Percentiles rank a stretch among this genome's conserved stretches.
Conservation (phyloP, 441 rosid genomes). For the Lepidium campestre region DNA sequence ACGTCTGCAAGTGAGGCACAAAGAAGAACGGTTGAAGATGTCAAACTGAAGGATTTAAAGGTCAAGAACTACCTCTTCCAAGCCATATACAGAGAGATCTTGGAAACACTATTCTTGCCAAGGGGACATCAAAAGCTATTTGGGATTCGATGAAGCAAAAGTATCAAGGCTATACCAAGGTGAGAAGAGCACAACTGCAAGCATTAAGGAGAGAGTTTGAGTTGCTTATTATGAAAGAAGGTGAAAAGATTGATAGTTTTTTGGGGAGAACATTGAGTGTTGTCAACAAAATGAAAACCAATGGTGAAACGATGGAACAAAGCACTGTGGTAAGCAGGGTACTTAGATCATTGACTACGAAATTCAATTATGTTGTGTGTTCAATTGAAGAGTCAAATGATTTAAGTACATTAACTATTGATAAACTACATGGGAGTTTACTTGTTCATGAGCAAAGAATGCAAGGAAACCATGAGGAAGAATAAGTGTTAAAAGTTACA, state of each 20-base stretch:
- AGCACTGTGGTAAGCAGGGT: neutral
- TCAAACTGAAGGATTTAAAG: neutral
- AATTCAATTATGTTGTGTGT: neutral
- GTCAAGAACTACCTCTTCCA: no score
- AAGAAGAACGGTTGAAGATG: no score
- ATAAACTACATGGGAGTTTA: neutral
- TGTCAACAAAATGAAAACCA: constrained; percentile 10
- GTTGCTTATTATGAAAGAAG: neutral
- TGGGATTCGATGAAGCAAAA: neutral
- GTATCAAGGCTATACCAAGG: neutral
- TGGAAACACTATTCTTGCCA: neutral
- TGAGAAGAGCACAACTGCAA: neutral
- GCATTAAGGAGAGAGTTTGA: neutral
- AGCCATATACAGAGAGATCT: no score
- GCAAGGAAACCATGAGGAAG: neutral
- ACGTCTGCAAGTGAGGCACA: no score
- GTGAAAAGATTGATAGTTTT: neutral
- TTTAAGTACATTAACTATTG: neutral
- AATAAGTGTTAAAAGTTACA: neutral
- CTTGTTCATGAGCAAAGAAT: neutral
- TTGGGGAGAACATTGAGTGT: neutral
- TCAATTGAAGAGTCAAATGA: neutral
- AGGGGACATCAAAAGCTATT: neutral
- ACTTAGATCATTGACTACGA: no score
- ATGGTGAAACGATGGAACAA: neutral